phyloP scores from a whole-genome alignment of 805 yeast species.

The Candida ficus region DNA sequence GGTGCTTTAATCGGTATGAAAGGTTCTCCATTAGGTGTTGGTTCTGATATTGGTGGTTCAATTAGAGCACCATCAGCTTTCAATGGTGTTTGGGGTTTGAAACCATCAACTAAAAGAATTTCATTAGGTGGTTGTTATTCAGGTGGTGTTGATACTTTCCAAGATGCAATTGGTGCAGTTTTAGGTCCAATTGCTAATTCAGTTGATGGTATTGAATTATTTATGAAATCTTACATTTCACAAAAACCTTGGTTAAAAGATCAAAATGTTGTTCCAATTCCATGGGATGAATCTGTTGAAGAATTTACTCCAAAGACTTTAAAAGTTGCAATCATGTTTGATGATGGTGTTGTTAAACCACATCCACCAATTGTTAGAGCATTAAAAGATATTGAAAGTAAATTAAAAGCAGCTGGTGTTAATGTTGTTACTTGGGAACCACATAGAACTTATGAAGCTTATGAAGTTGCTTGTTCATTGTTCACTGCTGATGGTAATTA shows the following conservation, averaged over 20 bases:
- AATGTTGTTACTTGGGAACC: conserved; percentile 53
- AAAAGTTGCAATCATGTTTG: conserved; percentile 58
- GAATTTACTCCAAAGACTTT: conserved; percentile 35
- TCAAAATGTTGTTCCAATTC: conserved; percentile 28
- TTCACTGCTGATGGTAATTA: conserved; percentile 67
- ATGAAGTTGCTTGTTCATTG: conserved; percentile 48
- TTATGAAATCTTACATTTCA: conserved; percentile 49
- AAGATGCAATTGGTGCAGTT: conserved; percentile 59
- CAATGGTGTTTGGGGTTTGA: conserved; percentile 55
- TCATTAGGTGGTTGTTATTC: conserved; percentile 25
- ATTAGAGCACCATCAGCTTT: conserved; percentile 66
- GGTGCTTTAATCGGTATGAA: conserved; percentile 56
- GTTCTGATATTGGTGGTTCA: conserved; percentile 71
- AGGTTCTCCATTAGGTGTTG: conserved; percentile 59
- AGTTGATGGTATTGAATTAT: conserved; percentile 60
- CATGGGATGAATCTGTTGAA: conserved; percentile 37
- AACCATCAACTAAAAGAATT: conserved; percentile 56
- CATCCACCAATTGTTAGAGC: conserved; percentile 61
- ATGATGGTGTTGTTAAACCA: conserved; percentile 62
- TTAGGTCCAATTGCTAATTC: conserved; percentile 65
- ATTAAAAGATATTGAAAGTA: conserved; percentile 46
- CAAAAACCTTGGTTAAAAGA: conserved; percentile 56
- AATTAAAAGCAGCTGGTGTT: conserved; percentile 54
- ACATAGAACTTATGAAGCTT: conserved; percentile 52
- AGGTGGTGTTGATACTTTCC: conserved; percentile 20